Base-by-base conservation (phyloP, 2,329 filamentous ascomycete species). In the Kalmusia sp. region DNA sequence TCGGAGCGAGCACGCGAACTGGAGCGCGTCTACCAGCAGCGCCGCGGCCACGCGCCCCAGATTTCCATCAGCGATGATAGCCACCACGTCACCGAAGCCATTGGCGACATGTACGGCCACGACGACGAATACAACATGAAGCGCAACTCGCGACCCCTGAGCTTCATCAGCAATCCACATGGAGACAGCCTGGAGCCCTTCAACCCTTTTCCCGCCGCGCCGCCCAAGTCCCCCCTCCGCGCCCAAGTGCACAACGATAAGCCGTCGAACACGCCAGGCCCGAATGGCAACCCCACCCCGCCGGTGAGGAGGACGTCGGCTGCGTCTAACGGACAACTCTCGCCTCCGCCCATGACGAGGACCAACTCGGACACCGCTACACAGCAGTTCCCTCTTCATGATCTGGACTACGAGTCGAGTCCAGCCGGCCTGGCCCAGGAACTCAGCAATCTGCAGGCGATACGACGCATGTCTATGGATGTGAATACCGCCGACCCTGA, bases 381-480 rank as follows among this genome's bases (percentile, higher is more conserved):
- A 51, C 79, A 84, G 44, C 86, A 87, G 55, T 87, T 90, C 49
- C 87, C 89, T 45, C 84, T 93, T 59, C 93, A 93, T 66, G 87
- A 93, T 63, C 84, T 96, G 58, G 91, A 93, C 68, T 95, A 95
- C 73, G 93, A 96, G 72, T 92, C 92, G 58, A 89, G 93, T 67
- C 89, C 93, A 1, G 92, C 88, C 54, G 92, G 93, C 57, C 91
- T 97, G 54, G 92, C 92, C 22, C 91, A 96, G 76, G 93, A 97
- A 77, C 79, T 97, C 64, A 96, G 89, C 79, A 97, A 96, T 69
- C 78, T 97, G 55, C 92, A 96, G 73, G 93, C 93, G 2, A 84
- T 97, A 57, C 86, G 93, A 63, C 86, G 93, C 60, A 91, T 97
- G 87, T 96, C 93, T 17, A 96, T 97, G 92, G 93, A 96, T 71